Evolutionary conservation across 176 grass and related monocot species (phyloP).

Genomic region (Rhynchospora breviuscula): DNA sequence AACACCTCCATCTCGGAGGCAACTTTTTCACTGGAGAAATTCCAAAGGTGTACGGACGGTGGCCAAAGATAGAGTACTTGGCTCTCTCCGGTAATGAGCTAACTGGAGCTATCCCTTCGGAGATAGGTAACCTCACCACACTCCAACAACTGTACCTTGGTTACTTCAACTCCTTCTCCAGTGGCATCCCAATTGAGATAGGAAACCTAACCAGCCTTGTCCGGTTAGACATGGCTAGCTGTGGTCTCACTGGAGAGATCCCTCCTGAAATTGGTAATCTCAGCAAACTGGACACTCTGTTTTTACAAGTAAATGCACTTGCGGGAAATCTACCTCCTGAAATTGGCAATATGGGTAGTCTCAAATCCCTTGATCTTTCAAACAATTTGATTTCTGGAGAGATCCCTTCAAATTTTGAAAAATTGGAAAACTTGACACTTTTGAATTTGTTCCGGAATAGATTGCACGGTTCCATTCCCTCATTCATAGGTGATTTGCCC

Average conservation of each 20-base stretch:
- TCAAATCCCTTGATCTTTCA: conserved; percentile 88
- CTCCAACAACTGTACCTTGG: conserved; percentile 69
- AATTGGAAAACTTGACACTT: conserved; percentile 62
- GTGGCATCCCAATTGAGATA: conserved; percentile 66
- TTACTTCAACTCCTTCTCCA: conserved; percentile 78
- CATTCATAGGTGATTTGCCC: conserved; percentile 59
- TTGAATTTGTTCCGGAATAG: conserved; percentile 81
- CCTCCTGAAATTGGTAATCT: conserved; percentile 52
- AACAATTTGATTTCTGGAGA: conserved; percentile 70
- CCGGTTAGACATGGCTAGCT: conserved; percentile 73
- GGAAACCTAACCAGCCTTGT: conserved; percentile 50
- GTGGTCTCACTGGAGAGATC: conserved; percentile 67
- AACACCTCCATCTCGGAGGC: conserved; percentile 80
- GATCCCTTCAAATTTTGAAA: conserved; percentile 61
- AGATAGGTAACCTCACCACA: conserved; percentile 66
- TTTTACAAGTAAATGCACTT: conserved; percentile 73
- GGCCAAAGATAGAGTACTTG: conserved; percentile 61
- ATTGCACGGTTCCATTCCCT: conserved; percentile 64
- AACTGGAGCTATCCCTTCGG: conserved; percentile 49
- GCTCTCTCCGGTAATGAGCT: conserved; percentile 91
- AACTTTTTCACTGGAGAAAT: conserved; percentile 83
- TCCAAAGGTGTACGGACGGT: conserved; percentile 56
- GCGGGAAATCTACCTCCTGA: conserved; percentile 45
- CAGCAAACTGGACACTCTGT: conserved; percentile 73
- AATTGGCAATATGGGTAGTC: conserved; percentile 46